These are phyloP conservation scores for Sporobolus alterniflorus DNA, from an alignment of 202 grass and related monocot genomes.

Conservation along the genomic window DNA sequence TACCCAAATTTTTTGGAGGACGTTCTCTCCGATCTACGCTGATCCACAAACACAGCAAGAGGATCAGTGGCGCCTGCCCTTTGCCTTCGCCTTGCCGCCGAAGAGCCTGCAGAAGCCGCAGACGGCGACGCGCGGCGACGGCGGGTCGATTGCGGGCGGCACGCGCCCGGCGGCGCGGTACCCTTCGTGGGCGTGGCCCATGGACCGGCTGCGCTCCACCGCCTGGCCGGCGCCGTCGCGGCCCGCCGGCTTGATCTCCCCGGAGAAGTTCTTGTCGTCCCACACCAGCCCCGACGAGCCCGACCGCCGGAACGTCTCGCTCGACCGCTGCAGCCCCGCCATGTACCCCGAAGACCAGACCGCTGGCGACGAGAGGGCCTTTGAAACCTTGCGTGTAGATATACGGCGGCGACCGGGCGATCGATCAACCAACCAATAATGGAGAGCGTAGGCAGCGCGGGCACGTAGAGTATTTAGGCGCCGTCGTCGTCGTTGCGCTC, in stretches of 20 bases:
- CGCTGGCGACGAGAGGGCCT: not conserved
- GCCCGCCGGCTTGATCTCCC: constrained; percentile 44
- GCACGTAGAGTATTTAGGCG: not conserved
- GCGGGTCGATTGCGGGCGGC: constrained; percentile 71
- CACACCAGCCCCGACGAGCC: constrained; percentile 84
- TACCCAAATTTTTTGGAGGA: not conserved
- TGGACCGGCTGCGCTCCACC: constrained; percentile 54
- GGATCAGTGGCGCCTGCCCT: constrained; percentile 27
- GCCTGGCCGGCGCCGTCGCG: not conserved
- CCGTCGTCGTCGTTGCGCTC: constrained; percentile 15
- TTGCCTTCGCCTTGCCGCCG: constrained; percentile 11
- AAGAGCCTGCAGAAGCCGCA: constrained; percentile 83
- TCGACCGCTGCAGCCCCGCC: constrained; percentile 80
- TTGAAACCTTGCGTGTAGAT: not conserved
- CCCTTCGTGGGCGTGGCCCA: constrained; percentile 33
- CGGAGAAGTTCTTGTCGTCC: constrained; percentile 60
- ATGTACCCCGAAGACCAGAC: constrained; percentile 17
- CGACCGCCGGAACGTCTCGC: constrained; percentile 84
- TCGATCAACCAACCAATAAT: not conserved
- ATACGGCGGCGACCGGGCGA: not conserved
- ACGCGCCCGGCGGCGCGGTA: constrained; percentile 52
- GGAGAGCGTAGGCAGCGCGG: not conserved
- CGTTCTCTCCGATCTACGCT: not conserved
- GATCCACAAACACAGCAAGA: not conserved
- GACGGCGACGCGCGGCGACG: constrained; percentile 65